A percentile compares a stretch with the other conserved stretches of the same genome.
Conservation (phyloP, 2,329 filamentous ascomycete genomes). For the Sordariomycetes sp. region DNA sequence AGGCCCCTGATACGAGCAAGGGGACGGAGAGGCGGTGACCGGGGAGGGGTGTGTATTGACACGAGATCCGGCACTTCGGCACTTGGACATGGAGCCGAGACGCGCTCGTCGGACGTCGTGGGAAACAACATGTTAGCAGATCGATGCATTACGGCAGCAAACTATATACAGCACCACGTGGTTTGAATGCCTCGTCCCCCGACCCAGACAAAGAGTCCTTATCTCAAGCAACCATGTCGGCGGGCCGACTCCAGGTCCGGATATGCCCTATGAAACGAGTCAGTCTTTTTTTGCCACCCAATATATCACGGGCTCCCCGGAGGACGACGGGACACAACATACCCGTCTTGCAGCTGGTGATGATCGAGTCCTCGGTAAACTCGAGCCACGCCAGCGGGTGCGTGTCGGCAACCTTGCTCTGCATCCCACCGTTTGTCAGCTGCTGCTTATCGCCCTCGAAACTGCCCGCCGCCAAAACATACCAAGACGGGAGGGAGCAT, state of each 20-base stretch:
- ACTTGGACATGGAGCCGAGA: too few species aligned
- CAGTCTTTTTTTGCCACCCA: not conserved
- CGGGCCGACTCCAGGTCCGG: slow-evolving; percentile 61
- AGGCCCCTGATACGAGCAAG: too few species aligned
- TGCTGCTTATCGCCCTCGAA: not conserved
- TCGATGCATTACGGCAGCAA: not conserved
- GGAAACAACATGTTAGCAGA: too few species aligned
- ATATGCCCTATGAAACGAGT: slow-evolving; percentile 49
- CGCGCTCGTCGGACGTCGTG: too few species aligned
- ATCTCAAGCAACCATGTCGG: slow-evolving; percentile 9
- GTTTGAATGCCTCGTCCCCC: not conserved
- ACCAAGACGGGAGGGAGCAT: slow-evolving; percentile 87
- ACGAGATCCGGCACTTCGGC: too few species aligned
- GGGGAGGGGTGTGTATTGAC: too few species aligned
- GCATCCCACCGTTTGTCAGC: not conserved
- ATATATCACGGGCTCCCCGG: not conserved
- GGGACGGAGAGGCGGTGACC: too few species aligned
- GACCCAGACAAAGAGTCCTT: not conserved
- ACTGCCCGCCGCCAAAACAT: slow-evolving; percentile 7
- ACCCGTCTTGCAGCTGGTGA: slow-evolving; percentile 89
- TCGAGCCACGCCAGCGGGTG: slow-evolving; percentile 83
- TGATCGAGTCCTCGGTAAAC: slow-evolving; percentile 89
- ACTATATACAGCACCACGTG: not conserved
- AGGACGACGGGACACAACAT: slow-evolving; percentile 22
- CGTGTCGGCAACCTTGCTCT: slow-evolving; percentile 75